Conservation (phyloP, 2,329 filamentous ascomycete genomes). For the Cladosporium cucumerinum region DNA sequence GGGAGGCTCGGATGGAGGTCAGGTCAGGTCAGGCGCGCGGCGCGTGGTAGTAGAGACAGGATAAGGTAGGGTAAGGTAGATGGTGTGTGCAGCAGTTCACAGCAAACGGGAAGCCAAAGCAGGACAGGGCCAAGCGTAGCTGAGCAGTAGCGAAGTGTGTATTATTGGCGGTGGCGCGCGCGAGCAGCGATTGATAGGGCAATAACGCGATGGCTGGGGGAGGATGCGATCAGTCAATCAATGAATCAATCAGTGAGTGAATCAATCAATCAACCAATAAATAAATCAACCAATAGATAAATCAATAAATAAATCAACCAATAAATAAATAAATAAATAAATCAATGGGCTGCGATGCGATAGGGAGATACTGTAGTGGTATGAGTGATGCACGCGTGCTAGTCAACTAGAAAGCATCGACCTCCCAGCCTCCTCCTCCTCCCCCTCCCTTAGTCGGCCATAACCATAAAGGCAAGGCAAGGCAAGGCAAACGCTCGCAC, state of each 20-base stretch:
- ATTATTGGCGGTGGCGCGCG: slow-evolving; percentile 1
- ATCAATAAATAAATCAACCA: too few species aligned
- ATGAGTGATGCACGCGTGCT: background rate
- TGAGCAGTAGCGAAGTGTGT: background rate
- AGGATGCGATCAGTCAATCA: background rate
- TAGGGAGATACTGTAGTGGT: background rate
- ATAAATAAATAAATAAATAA: too few species aligned
- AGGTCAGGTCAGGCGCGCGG: background rate
- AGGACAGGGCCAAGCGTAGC: background rate
- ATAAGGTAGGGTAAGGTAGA: background rate
- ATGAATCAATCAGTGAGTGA: background rate
- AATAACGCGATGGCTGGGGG: background rate
- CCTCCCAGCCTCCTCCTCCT: too few species aligned
- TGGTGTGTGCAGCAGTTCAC: background rate
- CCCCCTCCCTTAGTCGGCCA: too few species aligned
- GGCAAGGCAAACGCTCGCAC: too few species aligned
- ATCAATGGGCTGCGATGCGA: background rate
- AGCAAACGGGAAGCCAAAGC: slow-evolving; percentile 1
- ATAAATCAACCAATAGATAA: too few species aligned
- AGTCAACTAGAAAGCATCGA: background rate
- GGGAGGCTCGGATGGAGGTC: background rate
- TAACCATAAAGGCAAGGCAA: too few species aligned
- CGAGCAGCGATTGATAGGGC: background rate
- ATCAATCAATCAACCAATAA: too few species aligned
- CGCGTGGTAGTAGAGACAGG: background rate